Conservation (phyloP, 2,329 filamentous ascomycete genomes). For the Microsporum ferrugineum region DNA sequence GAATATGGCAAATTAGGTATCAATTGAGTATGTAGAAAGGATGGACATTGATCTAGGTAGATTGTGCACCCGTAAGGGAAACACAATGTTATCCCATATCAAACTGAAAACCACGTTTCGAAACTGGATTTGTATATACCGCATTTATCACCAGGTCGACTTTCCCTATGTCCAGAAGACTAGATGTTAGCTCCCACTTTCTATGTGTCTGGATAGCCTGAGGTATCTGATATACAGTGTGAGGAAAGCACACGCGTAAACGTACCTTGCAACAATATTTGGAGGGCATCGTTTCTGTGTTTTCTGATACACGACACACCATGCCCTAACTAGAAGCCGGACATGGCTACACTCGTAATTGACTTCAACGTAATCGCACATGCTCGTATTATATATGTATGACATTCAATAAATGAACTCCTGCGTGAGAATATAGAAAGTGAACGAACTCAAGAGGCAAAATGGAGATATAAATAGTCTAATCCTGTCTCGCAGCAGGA, state of each 20-base stretch:
- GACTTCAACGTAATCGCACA: slow-evolving; percentile 51
- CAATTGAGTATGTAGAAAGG: background rate
- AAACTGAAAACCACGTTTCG: background rate
- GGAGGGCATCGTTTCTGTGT: slow-evolving; percentile 46
- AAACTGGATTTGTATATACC: slow-evolving; percentile 11
- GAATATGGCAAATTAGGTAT: background rate
- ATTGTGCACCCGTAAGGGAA: background rate
- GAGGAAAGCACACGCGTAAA: slow-evolving; percentile 1
- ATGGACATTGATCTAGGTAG: background rate
- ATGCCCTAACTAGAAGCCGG: slow-evolving; percentile 45
- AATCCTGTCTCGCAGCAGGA: background rate
- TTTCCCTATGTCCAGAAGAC: slow-evolving; percentile 12
- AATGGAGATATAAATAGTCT: slow-evolving; percentile 2
- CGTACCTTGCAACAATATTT: slow-evolving; percentile 43
- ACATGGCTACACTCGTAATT: slow-evolving; percentile 46
- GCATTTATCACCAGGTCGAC: slow-evolving; percentile 17
- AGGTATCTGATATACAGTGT: background rate
- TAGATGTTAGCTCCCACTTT: background rate
- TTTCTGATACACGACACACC: slow-evolving; percentile 40
- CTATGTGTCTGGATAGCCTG: background rate
- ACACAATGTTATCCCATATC: background rate
- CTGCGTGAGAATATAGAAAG: background rate
- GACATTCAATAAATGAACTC: background rate
- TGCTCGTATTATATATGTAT: slow-evolving; percentile 20
- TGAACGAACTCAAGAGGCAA: background rate